Percentiles rank a stretch among this genome's conserved stretches.
Evolutionary conservation across 257 asterid species (phyloP).

Genomic region (Haberlea rhodopensis): DNA sequence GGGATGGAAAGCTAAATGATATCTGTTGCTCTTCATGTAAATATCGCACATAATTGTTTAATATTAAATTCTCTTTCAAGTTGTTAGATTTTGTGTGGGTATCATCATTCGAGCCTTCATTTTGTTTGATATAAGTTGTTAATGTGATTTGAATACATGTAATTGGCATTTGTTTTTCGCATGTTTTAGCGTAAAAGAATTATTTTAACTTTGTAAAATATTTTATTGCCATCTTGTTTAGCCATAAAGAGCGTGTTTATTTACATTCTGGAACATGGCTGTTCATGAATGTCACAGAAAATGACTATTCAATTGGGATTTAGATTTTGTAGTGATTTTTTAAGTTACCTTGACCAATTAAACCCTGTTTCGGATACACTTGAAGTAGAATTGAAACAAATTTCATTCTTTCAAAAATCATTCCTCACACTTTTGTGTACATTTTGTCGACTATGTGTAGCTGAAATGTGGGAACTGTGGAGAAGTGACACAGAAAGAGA

Average conservation of each 20-base stretch:
- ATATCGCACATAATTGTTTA: background rate
- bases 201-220: background rate
- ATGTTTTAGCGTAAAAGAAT: background rate
- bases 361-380: background rate
- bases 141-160: background rate
- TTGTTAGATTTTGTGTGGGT: background rate
- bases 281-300: background rate
- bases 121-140: too few relatives aligned
- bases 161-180: background rate
- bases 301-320: background rate
- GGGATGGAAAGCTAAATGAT: background rate
- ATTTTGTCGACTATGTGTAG: constrained; percentile 32
- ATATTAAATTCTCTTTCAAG: background rate
- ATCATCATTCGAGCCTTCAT: background rate
- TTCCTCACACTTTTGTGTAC: background rate
- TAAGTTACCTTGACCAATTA: background rate
- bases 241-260: background rate
- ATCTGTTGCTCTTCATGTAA: background rate
- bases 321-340: background rate
- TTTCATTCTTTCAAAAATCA: constrained; percentile 1
- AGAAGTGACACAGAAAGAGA: constrained; percentile 67
- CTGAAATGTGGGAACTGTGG: constrained; percentile 79
- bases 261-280: background rate
- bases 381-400: constrained; percentile 4
- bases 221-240: background rate